Base-by-base conservation (phyloP, 805 yeast genomes). In the Wickerhamomyces bisporus region DNA sequence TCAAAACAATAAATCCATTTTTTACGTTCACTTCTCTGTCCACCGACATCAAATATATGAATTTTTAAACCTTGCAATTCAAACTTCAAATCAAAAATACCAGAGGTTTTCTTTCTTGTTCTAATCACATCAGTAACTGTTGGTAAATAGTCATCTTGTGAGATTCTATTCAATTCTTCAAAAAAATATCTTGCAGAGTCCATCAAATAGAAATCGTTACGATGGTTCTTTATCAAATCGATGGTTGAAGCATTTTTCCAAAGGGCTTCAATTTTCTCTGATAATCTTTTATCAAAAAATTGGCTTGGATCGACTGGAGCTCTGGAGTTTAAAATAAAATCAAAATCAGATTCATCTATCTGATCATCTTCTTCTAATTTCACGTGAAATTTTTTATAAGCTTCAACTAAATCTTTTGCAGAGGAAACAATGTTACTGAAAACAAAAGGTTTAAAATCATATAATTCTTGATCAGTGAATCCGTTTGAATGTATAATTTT, bases 1-100 rank as follows among this genome's bases (percentile, higher is more conserved):
- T 88, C 96, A 53, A 93, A 93, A 56, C 96, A 86, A 62, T 93
- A 94, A 44, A 93, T 88, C 98, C 98, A 93, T 61, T 93, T 91
- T 55, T 85, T 86, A 38, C 98, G 79, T 65, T 93, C 98, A 3
- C 94, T 79, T 52, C 98, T 71, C 62, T 93, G 98, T 2, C 97
- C 97, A 45, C 97, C 97, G 34, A 89, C 96, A 60, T 89, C 97
- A 54, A 68, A 79, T 50, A 82, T 68, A 50, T 79, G 85, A 35
- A 81, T 64, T 49, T 73, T 71, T 29, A 80, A 57, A 20, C 77
- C 79, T 32, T 84, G 87, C 76, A 88, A 73, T 42, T 78, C 79
- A 52, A 89, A 85, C 40, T 74, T 70, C 41, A 86, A 79, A 57
- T 88, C 96, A 51, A 81, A 86, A 17, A 89, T 86, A 61, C 97